Conservation (phyloP, 75 land plant genomes). For the Cryptomeria japonica region DNA sequence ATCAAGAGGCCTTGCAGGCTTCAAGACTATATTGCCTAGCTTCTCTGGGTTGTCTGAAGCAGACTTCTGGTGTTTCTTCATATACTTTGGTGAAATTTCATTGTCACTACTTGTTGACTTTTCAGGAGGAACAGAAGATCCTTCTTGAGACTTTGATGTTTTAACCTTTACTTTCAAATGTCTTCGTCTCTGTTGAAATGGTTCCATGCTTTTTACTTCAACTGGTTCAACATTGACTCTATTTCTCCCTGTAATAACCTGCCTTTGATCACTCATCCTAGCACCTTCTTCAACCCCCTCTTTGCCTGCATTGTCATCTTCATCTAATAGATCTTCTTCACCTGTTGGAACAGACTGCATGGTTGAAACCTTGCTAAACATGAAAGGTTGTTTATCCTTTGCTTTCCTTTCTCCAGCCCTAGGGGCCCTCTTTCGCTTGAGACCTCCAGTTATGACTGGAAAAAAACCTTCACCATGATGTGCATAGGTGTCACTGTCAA, state of each 20-base stretch:
- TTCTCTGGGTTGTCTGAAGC: slow-evolving; percentile 18
- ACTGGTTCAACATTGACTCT: slow-evolving; percentile 8
- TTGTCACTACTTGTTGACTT: slow-evolving; percentile 18
- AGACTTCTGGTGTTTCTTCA: slow-evolving; percentile 10
- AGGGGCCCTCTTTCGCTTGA: slow-evolving; percentile 3
- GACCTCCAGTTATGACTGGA: neutral
- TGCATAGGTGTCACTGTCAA: neutral
- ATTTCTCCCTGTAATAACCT: slow-evolving; percentile 17
- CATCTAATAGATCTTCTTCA: slow-evolving; percentile 26
- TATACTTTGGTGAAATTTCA: slow-evolving; percentile 33
- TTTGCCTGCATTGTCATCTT: slow-evolving; percentile 19
- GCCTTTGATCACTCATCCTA: slow-evolving; percentile 15
- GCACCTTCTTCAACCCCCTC: slow-evolving; percentile 17
- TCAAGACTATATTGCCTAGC: slow-evolving; percentile 23
- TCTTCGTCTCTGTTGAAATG: slow-evolving; percentile 22
- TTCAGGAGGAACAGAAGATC: slow-evolving; percentile 19
- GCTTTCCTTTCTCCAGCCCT: slow-evolving; percentile 24
- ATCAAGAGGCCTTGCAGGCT: slow-evolving; percentile 10
- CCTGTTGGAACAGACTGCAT: slow-evolving; percentile 8
- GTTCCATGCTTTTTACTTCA: slow-evolving; percentile 15
- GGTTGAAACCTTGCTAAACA: slow-evolving; percentile 3
- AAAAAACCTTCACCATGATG: neutral
- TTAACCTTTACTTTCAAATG: slow-evolving; percentile 59
- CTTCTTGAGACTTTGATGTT: slow-evolving; percentile 39
- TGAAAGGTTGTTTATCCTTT: slow-evolving; percentile 21